Evolutionary conservation across 768 basidiomycete species (phyloP).

Genomic region (Suillus occidentalis): DNA sequence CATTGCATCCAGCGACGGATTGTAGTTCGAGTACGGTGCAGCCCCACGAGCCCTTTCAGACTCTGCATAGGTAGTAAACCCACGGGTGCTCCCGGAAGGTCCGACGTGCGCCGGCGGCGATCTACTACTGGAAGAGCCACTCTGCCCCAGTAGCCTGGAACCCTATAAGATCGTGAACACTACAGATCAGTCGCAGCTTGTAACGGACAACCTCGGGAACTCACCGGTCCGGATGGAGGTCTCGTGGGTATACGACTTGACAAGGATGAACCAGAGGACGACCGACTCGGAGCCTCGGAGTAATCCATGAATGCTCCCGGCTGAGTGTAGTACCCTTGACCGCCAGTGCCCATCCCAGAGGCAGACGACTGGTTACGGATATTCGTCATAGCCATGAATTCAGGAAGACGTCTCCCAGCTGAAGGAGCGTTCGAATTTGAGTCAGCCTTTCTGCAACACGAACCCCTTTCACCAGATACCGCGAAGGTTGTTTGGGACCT

Average conservation of each 20-base stretch:
- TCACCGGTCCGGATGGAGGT: constrained; percentile 30
- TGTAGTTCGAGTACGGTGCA: constrained; percentile 23
- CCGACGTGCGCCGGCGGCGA: constrained; percentile 20
- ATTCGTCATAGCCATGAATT: constrained; percentile 34
- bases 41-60: constrained; percentile 24
- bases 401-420: constrained; percentile 27
- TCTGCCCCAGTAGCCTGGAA: constrained; percentile 23
- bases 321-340: constrained; percentile 25
- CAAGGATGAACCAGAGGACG: constrained; percentile 32
- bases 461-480: constrained; percentile 36
- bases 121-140: constrained; percentile 13
- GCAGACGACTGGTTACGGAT: constrained; percentile 28
- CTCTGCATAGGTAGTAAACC: constrained; percentile 21
- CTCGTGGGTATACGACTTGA: constrained; percentile 33
- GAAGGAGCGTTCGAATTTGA: constrained; percentile 10
- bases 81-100: constrained; percentile 13
- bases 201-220: constrained; percentile 8
- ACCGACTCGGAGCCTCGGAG: constrained; percentile 29
- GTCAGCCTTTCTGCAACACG: constrained; percentile 18
- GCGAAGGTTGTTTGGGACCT: constrained; percentile 28
- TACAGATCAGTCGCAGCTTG: not conserved
- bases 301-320: constrained; percentile 21
- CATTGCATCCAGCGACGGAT: constrained; percentile 22
- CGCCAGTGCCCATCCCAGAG: constrained; percentile 20
- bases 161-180: constrained; percentile 18